Conservation (phyloP, 2,329 filamentous ascomycete genomes). For the Sporothrix humicola region DNA sequence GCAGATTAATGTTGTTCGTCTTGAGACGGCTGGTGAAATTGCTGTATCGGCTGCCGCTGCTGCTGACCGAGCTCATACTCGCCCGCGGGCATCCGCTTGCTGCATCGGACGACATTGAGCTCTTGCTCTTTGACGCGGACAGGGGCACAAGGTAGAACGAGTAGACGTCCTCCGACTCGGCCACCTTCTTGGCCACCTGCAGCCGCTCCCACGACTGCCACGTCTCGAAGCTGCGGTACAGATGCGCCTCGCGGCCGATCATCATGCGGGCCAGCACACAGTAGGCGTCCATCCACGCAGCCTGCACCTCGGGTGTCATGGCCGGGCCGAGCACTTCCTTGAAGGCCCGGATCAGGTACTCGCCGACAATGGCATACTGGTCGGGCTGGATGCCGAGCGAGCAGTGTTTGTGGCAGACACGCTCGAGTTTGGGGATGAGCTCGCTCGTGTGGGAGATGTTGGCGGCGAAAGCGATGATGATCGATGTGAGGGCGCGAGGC, state of each 20-base stretch:
- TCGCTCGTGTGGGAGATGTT: conserved; percentile 70
- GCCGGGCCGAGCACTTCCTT: conserved; percentile 68
- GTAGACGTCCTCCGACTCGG: conserved; percentile 70
- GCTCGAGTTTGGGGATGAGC: conserved; percentile 59
- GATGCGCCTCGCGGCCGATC: conserved; percentile 66
- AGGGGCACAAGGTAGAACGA: conserved; percentile 71
- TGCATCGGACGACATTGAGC: neutral
- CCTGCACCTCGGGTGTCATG: conserved; percentile 67
- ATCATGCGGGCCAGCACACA: conserved; percentile 75
- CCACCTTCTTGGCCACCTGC: conserved; percentile 66
- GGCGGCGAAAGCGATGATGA: conserved; percentile 72
- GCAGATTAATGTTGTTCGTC: conserved; percentile 28
- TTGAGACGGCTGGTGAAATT: conserved; percentile 30
- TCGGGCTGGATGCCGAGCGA: conserved; percentile 71
- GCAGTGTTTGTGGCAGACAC: conserved; percentile 74
- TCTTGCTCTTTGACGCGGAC: neutral
- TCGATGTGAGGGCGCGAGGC: conserved; percentile 63
- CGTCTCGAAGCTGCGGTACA: conserved; percentile 63
- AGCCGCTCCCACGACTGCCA: conserved; percentile 74
- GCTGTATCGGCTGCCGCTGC: conserved; percentile 26
- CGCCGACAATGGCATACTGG: conserved; percentile 73
- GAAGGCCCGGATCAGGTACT: conserved; percentile 71
- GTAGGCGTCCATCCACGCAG: conserved; percentile 75
- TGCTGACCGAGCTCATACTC: conserved; percentile 28
- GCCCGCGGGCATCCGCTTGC: neutral